These are phyloP conservation scores for Pythium aristosporum DNA, from an alignment of 352 stramenopile genomes.

Conservation along the genomic window DNA sequence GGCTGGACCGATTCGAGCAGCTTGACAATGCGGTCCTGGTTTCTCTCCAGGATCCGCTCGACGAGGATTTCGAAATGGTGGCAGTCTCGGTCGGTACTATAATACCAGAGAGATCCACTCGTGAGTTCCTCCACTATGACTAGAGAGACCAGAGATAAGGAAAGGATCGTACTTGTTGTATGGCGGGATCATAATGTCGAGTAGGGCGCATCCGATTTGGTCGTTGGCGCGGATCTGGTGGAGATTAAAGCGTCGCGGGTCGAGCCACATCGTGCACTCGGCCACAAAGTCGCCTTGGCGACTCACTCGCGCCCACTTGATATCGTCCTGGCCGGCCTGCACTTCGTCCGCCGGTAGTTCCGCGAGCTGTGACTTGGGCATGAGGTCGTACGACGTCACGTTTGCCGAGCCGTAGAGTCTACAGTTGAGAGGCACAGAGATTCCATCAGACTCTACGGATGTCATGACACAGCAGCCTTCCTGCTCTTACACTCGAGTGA, in stretches of 20 bases:
- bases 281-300: slow-evolving; percentile 50
- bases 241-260: slow-evolving; percentile 79
- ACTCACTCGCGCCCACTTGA: slow-evolving; percentile 65
- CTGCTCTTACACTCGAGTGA: slow-evolving; percentile 71
- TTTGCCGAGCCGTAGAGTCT: slow-evolving; percentile 76
- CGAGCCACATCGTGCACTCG: slow-evolving; percentile 79
- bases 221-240: slow-evolving; percentile 76
- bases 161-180: slow-evolving; percentile 74
- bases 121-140: neutral
- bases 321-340: slow-evolving; percentile 34
- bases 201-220: slow-evolving; percentile 68
- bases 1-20: slow-evolving; percentile 68
- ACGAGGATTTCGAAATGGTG: slow-evolving; percentile 76
- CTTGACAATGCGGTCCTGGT: slow-evolving; percentile 61
- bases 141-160: neutral
- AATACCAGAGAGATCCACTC: neutral
- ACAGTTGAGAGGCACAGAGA: neutral
- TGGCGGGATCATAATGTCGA: slow-evolving; percentile 86
- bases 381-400: slow-evolving; percentile 71
- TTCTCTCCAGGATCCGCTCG: slow-evolving; percentile 42
- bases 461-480: neutral
- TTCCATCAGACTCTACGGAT: slow-evolving; percentile 6
- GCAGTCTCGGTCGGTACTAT: slow-evolving; percentile 70
- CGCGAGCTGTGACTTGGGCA: slow-evolving; percentile 44
- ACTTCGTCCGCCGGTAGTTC: slow-evolving; percentile 22